Evolutionary conservation across 495 filamentous ascomycete species (phyloP).

Genomic region (Penicillium cataractarum): DNA sequence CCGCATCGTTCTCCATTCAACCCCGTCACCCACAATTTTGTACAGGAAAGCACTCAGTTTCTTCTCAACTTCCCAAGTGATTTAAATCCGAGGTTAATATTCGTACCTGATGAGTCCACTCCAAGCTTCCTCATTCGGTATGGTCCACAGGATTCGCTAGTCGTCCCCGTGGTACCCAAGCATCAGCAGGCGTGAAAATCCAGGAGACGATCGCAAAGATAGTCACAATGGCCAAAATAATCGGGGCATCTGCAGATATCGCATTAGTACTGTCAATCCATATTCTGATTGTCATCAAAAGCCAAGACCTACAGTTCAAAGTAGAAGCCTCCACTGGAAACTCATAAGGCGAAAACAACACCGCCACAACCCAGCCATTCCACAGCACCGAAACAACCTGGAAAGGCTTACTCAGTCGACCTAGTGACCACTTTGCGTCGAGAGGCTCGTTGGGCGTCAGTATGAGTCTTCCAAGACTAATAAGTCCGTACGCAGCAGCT

Average conservation of each 20-base stretch:
- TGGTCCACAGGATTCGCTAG: neutral
- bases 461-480: neutral
- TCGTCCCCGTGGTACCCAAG: neutral
- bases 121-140: neutral
- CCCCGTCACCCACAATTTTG: neutral
- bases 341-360: neutral
- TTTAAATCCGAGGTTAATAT: neutral
- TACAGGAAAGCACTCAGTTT: neutral
- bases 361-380: neutral
- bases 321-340: slow-evolving; percentile 2
- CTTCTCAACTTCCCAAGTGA: neutral
- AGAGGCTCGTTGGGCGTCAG: neutral
- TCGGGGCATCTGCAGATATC: neutral
- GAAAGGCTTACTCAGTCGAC: neutral
- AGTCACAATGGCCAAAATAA: neutral
- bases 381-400: neutral
- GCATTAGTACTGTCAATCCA: neutral
- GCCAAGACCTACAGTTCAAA: neutral
- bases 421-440: neutral
- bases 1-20: neutral
- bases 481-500: neutral
- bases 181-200: neutral
- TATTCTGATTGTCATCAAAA: neutral
- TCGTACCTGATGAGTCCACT: neutral
- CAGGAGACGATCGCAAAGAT: neutral